Conservation (phyloP, 2,329 filamentous ascomycete genomes). For the Fusarium pseudoanthophilum region DNA sequence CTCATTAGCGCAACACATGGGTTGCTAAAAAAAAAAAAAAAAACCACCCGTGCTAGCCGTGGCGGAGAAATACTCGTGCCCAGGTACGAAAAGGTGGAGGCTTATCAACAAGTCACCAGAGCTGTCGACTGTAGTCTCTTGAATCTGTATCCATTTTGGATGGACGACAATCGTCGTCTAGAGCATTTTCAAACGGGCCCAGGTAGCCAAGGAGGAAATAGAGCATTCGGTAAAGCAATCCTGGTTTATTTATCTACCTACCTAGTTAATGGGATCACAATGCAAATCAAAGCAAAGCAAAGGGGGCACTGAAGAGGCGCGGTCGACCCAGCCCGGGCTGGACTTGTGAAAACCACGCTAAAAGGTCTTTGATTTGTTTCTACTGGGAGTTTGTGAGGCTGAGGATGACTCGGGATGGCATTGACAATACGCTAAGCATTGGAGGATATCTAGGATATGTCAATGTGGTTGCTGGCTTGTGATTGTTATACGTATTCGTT, state of each 20-base stretch:
- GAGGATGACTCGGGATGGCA: slow-evolving; percentile 11
- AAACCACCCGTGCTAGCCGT: background rate
- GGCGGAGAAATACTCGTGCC: slow-evolving; percentile 19
- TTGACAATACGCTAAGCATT: slow-evolving; percentile 22
- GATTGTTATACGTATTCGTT: background rate
- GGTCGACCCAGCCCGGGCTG: slow-evolving; percentile 13
- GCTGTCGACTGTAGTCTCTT: background rate
- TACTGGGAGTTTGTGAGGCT: slow-evolving; percentile 23
- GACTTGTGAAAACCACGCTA: background rate
- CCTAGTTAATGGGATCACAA: background rate
- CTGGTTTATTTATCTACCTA: slow-evolving; percentile 5
- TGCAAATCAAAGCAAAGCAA: background rate
- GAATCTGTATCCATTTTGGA: slow-evolving; percentile 20
- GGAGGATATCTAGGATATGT: slow-evolving; percentile 8
- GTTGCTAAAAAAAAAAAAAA: slow-evolving; percentile 42
- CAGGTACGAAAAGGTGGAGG: slow-evolving; percentile 11
- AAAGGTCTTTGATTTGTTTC: background rate
- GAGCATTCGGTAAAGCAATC: slow-evolving; percentile 12
- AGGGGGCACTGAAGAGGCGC: slow-evolving; percentile 33
- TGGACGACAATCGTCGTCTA: slow-evolving; percentile 17
- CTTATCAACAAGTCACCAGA: slow-evolving; percentile 1
- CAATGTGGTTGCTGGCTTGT: slow-evolving; percentile 7
- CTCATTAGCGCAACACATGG: slow-evolving; percentile 18
- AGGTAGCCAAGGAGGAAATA: background rate
- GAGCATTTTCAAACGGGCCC: slow-evolving; percentile 4